Evolutionary conservation across 2,329 filamentous ascomycete genomes (phyloP).

Genomic region (Aspergillus sp.): DNA sequence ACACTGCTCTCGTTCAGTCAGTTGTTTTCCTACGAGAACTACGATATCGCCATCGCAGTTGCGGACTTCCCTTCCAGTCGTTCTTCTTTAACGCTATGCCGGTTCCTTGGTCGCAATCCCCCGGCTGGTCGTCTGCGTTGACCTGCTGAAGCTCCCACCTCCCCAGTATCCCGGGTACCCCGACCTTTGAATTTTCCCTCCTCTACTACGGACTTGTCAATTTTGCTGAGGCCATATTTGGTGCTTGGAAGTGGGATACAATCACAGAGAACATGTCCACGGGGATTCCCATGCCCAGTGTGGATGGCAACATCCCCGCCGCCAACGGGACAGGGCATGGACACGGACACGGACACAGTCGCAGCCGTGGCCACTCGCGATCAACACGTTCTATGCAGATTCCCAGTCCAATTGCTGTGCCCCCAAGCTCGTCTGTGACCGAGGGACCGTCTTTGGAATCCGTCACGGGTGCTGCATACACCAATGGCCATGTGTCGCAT

Average conservation of each 20-base stretch:
- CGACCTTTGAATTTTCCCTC: slow-evolving; percentile 7
- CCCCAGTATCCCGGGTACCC: not conserved
- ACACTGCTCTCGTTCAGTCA: too few relatives aligned
- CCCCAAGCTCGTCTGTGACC: slow-evolving; percentile 11
- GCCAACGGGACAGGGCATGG: slow-evolving; percentile 11
- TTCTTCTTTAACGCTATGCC: slow-evolving; percentile 12
- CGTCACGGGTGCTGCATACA: slow-evolving; percentile 8
- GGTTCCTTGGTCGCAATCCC: slow-evolving; percentile 6
- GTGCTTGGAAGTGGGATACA: not conserved
- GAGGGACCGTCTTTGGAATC: slow-evolving; percentile 12
- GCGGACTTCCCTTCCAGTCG: not conserved
- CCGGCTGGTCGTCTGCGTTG: slow-evolving; percentile 9
- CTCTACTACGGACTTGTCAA: slow-evolving; percentile 1
- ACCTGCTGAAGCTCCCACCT: slow-evolving; percentile 12
- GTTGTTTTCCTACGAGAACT: not conserved
- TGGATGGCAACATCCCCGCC: slow-evolving; percentile 20
- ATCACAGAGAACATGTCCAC: slow-evolving; percentile 24
- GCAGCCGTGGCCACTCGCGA: slow-evolving; percentile 28
- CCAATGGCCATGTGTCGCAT: slow-evolving; percentile 20
- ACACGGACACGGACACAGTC: slow-evolving; percentile 17
- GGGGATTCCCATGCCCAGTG: slow-evolving; percentile 21
- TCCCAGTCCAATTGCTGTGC: slow-evolving; percentile 18
- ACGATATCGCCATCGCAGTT: not conserved
- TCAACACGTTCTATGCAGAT: slow-evolving; percentile 23
- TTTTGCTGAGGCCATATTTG: not conserved